These are phyloP conservation scores for Serendipita indica DNA, from an alignment of 768 basidiomycete genomes.

Conservation along the genomic window DNA sequence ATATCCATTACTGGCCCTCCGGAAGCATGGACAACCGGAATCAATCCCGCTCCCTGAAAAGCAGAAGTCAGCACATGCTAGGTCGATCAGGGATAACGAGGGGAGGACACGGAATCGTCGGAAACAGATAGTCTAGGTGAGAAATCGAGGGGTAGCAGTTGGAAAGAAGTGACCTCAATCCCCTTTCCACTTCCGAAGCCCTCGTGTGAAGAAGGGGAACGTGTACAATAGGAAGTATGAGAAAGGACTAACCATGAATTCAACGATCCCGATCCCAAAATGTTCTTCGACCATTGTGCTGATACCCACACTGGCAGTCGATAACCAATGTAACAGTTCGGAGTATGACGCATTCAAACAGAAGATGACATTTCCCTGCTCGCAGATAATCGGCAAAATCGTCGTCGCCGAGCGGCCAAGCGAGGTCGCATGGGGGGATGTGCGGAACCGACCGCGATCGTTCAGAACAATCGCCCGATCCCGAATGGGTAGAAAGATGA, in stretches of 20 bases:
- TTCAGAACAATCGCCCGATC: neutral
- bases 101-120: too few relatives aligned
- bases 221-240: neutral
- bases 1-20: constrained; percentile 89
- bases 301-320: constrained; percentile 64
- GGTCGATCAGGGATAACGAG: neutral
- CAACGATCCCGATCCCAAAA: constrained; percentile 95
- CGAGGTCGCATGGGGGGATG: neutral
- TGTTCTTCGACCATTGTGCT: constrained; percentile 99
- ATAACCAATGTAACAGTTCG: constrained; percentile 54
- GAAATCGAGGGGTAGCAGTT: neutral
- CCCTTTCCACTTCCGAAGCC: neutral
- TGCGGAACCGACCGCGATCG: neutral
- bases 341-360: constrained; percentile 71
- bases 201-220: neutral
- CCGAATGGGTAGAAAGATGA: too few relatives aligned
- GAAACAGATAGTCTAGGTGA: neutral
- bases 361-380: constrained; percentile 57
- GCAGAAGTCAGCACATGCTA: too few relatives aligned
- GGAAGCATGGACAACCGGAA: constrained; percentile 83
- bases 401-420: too few relatives aligned
- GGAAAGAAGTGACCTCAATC: neutral
- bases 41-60: constrained; percentile 75
- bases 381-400: neutral
- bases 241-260: constrained; percentile 76